Evolutionary conservation across 257 asterid species (phyloP).

Genomic region (Solanum bulbocastanum): DNA sequence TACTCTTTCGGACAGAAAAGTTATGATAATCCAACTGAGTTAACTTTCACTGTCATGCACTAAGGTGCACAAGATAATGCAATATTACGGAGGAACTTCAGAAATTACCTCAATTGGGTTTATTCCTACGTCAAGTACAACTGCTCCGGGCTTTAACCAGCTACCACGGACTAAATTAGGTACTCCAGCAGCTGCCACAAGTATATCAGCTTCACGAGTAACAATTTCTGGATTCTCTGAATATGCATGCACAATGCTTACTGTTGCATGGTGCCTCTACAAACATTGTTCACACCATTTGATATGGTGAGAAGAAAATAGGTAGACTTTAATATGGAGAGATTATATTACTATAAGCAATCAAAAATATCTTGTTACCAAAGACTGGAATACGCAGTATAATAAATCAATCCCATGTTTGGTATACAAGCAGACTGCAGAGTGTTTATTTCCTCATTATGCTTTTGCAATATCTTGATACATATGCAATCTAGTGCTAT

Average conservation of each 20-base stretch:
- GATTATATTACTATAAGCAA: background rate
- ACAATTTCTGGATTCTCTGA: conserved; percentile 55
- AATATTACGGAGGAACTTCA: background rate
- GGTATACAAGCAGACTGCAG: background rate
- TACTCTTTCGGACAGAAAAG: background rate
- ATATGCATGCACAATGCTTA: conserved; percentile 54
- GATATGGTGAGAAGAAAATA: background rate
- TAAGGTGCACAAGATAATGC: background rate
- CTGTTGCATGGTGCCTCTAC: conserved; percentile 91
- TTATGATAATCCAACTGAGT: background rate
- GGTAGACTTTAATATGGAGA: background rate
- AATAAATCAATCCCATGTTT: background rate
- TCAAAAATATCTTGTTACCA: background rate
- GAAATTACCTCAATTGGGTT: conserved; percentile 65
- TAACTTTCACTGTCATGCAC: background rate
- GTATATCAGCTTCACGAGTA: conserved; percentile 76
- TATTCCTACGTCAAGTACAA: conserved; percentile 76
- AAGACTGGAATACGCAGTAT: background rate
- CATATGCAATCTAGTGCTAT: background rate
- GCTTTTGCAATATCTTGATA: background rate
- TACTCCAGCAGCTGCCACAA: conserved; percentile 77
- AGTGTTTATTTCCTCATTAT: background rate
- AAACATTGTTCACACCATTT: conserved; percentile 3
- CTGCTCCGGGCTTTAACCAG: conserved; percentile 90
- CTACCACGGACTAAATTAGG: conserved; percentile 73